Evolutionary conservation across 805 yeast species (phyloP).

Genomic region (Torulaspora quercuum): DNA sequence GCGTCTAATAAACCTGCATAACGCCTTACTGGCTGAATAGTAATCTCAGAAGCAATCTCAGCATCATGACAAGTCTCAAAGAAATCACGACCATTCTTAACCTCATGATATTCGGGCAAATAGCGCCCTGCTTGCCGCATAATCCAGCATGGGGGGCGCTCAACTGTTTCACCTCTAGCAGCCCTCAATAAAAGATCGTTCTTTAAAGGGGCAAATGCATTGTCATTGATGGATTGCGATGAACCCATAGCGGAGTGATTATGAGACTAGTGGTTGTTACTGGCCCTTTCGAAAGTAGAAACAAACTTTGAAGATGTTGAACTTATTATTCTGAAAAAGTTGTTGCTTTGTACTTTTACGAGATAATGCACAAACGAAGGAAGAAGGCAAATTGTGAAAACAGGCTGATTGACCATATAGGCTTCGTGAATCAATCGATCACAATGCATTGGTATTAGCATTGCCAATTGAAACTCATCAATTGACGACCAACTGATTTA

Average conservation of each 20-base stretch:
- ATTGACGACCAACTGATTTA: too few relatives aligned
- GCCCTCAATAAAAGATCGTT: conserved; percentile 91
- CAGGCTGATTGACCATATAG: too few relatives aligned
- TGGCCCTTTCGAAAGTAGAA: too few relatives aligned
- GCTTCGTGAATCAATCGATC: too few relatives aligned
- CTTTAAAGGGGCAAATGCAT: conserved; percentile 67
- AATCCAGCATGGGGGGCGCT: conserved; percentile 97
- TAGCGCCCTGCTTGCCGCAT: conserved; percentile 99
- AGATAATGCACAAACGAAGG: too few relatives aligned
- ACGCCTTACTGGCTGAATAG: conserved; percentile 92
- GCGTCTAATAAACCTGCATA: conserved; percentile 90
- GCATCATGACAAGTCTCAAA: conserved; percentile 95
- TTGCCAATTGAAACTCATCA: too few relatives aligned
- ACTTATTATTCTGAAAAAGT: too few relatives aligned
- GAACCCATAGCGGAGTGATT: conserved; percentile 4
- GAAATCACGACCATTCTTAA: conserved; percentile 80
- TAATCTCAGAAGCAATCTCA: conserved; percentile 87
- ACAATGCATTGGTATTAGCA: too few relatives aligned
- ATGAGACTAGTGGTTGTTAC: too few relatives aligned
- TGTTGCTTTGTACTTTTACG: too few relatives aligned
- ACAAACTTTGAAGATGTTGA: too few relatives aligned
- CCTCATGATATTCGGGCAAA: conserved; percentile 85
- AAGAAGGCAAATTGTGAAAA: too few relatives aligned
- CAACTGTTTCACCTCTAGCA: conserved; percentile 84
- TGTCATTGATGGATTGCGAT: conserved; percentile 14